Conservation (phyloP, 768 basidiomycete genomes). For the Dentipellis sp. region DNA sequence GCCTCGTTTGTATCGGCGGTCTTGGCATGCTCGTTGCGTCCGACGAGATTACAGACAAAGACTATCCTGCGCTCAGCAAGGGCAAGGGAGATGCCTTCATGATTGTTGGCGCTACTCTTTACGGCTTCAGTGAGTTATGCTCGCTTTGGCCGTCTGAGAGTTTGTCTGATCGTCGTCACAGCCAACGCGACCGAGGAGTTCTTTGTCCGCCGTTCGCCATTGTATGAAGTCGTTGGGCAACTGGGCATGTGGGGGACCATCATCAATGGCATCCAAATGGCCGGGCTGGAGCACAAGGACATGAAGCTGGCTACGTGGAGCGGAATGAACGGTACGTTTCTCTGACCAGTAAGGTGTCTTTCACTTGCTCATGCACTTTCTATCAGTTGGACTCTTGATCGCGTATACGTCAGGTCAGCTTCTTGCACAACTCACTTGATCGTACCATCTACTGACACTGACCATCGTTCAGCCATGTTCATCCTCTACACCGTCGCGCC, state of each 20-base stretch:
- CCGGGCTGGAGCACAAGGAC: slow-evolving; percentile 57
- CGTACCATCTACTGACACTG: background rate
- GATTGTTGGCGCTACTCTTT: slow-evolving; percentile 78
- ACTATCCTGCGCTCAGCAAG: slow-evolving; percentile 53
- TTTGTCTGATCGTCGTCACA: slow-evolving; percentile 18
- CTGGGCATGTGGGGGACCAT: slow-evolving; percentile 79
- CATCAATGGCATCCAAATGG: slow-evolving; percentile 72
- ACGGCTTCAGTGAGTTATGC: slow-evolving; percentile 65
- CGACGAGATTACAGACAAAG: slow-evolving; percentile 70
- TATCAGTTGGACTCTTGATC: slow-evolving; percentile 39
- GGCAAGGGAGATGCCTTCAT: slow-evolving; percentile 83
- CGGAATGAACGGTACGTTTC: slow-evolving; percentile 52
- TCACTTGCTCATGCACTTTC: background rate
- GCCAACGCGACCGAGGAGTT: slow-evolving; percentile 88
- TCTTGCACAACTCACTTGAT: background rate
- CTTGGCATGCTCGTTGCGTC: slow-evolving; percentile 74
- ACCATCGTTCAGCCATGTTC: slow-evolving; percentile 49
- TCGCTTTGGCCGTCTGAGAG: background rate
- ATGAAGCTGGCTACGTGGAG: slow-evolving; percentile 69
- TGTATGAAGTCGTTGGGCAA: slow-evolving; percentile 85
- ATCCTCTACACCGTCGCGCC: slow-evolving; percentile 82
- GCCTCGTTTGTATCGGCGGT: slow-evolving; percentile 64
- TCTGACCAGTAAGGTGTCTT: background rate
- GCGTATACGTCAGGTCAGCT: slow-evolving; percentile 38
- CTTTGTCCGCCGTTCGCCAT: slow-evolving; percentile 67